Conservation (phyloP, 805 yeast genomes). For the Blastobotrys americana region DNA sequence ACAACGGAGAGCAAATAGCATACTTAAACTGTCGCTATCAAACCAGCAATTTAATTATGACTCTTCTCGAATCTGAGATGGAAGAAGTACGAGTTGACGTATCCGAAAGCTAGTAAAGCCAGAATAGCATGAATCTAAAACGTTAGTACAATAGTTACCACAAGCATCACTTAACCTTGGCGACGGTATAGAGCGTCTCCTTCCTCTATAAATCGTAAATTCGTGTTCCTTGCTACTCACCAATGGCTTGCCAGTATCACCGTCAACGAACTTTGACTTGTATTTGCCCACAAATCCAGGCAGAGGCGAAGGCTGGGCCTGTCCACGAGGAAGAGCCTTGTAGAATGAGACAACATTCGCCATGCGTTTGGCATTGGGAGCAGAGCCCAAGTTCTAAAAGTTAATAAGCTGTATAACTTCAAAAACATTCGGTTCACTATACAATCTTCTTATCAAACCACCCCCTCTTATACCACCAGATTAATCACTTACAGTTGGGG, state of each 20-base stretch:
- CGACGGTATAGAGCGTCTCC: no score
- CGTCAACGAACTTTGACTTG: constrained; percentile 23
- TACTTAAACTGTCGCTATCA: no score
- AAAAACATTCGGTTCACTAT: no score
- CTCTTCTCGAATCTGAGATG: constrained; percentile 41
- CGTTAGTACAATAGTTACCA: constrained; percentile 3
- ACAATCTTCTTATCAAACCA: no score
- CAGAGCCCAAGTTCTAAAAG: constrained; percentile 81
- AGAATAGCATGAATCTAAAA: constrained; percentile 54
- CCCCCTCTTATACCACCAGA: not conserved
- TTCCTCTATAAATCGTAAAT: no score
- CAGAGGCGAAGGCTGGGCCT: constrained; percentile 51
- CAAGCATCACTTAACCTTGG: constrained; percentile 14
- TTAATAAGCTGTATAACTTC: no score
- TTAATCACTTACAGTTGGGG: constrained; percentile 65
- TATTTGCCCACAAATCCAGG: constrained; percentile 32
- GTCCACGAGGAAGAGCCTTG: constrained; percentile 92
- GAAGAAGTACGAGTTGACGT: constrained; percentile 88
- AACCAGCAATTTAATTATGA: constrained; percentile 37
- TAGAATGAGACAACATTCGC: constrained; percentile 91
- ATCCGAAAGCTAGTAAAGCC: constrained; percentile 67
- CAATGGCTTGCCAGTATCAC: constrained; percentile 29
- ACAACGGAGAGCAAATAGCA: no score
- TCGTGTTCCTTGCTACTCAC: constrained; percentile 4
- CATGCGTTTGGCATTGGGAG: constrained; percentile 96